A percentile compares a stretch with the other conserved stretches of the same genome.
These are phyloP conservation scores for Monilinia laxa DNA, from an alignment of 2,329 filamentous ascomycete species.

Conservation along the genomic window DNA sequence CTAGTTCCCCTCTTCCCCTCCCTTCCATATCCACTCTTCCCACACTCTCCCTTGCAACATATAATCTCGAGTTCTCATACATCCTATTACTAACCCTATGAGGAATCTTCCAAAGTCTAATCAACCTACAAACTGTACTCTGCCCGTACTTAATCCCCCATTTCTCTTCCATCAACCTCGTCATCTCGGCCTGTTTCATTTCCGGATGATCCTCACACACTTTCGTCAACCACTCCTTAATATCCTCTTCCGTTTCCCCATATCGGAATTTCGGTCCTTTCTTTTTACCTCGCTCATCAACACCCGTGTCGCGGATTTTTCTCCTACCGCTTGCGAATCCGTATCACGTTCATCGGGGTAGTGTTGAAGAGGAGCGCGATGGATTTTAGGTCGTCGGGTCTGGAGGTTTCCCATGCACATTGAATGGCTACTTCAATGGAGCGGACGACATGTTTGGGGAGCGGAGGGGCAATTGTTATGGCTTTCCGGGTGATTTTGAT, in stretches of 20 bases:
- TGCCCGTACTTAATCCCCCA: background rate
- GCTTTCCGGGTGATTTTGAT: background rate
- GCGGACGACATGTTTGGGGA: constrained; percentile 14
- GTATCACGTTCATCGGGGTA: constrained; percentile 25
- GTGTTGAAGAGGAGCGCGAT: constrained; percentile 29
- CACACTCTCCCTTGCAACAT: background rate
- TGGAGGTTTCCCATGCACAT: constrained; percentile 5
- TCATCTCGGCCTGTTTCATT: constrained; percentile 24
- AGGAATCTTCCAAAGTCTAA: background rate
- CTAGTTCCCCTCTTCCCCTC: background rate
- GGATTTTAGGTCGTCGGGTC: background rate
- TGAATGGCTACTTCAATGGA: constrained; percentile 27
- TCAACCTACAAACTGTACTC: constrained; percentile 1
- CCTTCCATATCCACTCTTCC: background rate
- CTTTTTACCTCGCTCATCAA: constrained; percentile 27
- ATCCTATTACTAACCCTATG: background rate
- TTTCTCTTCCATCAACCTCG: background rate
- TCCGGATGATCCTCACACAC: constrained; percentile 25
- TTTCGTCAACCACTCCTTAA: constrained; percentile 19
- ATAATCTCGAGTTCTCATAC: background rate
- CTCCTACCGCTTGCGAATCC: constrained; percentile 25
- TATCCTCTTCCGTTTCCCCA: constrained; percentile 19
- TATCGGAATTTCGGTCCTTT: constrained; percentile 26
- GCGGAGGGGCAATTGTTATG: background rate
- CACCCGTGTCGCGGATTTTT: constrained; percentile 23